Evolutionary conservation across 495 filamentous ascomycete species (phyloP).

Genomic region (Xylaria scruposa): DNA sequence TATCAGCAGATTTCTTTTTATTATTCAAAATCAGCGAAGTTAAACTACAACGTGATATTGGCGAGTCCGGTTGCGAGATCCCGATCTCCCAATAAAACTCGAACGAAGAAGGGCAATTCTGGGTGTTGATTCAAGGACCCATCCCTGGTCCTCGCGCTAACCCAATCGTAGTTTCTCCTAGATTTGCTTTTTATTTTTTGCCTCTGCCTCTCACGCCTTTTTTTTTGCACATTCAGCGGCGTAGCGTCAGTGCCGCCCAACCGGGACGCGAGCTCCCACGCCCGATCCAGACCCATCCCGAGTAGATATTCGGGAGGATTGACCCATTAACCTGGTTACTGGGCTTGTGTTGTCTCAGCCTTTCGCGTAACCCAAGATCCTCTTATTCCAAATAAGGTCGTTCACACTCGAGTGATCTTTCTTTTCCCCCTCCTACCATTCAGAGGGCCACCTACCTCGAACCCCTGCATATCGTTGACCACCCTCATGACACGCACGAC

Average conservation of each 20-base stretch:
- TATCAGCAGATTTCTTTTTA: conserved; percentile 21
- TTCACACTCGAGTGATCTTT: conserved; percentile 22
- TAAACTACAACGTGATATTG: conserved; percentile 8
- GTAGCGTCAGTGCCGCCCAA: conserved; percentile 4
- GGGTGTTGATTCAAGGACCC: neutral
- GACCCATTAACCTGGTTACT: conserved; percentile 26
- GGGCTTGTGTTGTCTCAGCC: conserved; percentile 19
- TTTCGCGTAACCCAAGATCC: conserved; percentile 27
- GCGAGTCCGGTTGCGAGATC: conserved; percentile 8
- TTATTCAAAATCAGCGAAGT: conserved; percentile 16
- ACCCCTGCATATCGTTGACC: conserved; percentile 9
- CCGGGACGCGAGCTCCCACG: conserved; percentile 16
- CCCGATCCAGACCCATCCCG: conserved; percentile 21
- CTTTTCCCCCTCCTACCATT: conserved; percentile 23
- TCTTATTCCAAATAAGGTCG: conserved; percentile 25
- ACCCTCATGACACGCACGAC: conserved; percentile 4
- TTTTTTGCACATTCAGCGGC: conserved; percentile 9
- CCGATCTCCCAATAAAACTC: neutral
- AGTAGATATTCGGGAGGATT: conserved; percentile 19
- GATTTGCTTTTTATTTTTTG: conserved; percentile 16
- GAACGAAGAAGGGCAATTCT: conserved; percentile 4
- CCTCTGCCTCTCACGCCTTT: conserved; percentile 13
- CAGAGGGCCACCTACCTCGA: neutral
- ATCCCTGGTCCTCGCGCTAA: neutral
- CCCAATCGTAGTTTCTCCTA: conserved; percentile 13